These are phyloP conservation scores for Rhodomyrtus psidioides DNA, from an alignment of 441 rosid genomes.

Conservation along the genomic window DNA sequence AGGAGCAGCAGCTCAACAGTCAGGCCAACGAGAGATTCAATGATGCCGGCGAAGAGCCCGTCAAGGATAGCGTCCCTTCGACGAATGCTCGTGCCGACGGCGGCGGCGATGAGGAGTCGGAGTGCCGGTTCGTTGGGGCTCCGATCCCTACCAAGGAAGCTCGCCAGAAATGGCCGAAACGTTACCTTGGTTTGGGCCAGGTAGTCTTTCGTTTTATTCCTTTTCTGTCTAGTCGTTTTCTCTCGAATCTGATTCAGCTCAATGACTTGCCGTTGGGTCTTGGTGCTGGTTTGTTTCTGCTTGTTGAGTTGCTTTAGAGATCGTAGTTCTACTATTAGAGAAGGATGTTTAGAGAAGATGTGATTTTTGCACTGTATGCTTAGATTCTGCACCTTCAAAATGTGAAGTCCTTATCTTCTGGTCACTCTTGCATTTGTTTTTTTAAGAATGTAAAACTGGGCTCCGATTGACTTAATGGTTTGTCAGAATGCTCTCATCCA, in stretches of 20 bases:
- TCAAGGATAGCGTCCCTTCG: not conserved
- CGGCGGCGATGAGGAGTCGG: conserved; percentile 2
- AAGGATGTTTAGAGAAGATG: not conserved
- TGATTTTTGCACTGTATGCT: not conserved
- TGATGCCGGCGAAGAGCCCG: not conserved
- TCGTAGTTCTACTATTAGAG: not conserved
- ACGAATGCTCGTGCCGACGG: not conserved
- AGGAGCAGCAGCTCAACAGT: not conserved
- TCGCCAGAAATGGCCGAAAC: conserved; percentile 30
- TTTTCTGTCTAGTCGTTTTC: not conserved
- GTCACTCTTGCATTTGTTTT: not conserved
- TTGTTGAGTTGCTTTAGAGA: not conserved
- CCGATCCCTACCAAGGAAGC: conserved; percentile 34
- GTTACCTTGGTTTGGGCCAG: conserved; percentile 1
- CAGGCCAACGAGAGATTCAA: not conserved
- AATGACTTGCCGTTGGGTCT: not conserved
- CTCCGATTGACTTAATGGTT: not conserved
- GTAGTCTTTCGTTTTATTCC: too few species aligned
- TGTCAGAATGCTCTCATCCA: not conserved
- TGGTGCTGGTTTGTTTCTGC: not conserved
- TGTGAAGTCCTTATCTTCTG: too few species aligned
- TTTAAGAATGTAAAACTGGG: not conserved
- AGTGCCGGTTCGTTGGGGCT: conserved; percentile 25
- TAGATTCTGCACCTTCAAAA: too few species aligned
- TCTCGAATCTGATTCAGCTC: not conserved